Evolutionary conservation across 345 rosid species (phyloP).

Genomic region (Acer campestre): DNA sequence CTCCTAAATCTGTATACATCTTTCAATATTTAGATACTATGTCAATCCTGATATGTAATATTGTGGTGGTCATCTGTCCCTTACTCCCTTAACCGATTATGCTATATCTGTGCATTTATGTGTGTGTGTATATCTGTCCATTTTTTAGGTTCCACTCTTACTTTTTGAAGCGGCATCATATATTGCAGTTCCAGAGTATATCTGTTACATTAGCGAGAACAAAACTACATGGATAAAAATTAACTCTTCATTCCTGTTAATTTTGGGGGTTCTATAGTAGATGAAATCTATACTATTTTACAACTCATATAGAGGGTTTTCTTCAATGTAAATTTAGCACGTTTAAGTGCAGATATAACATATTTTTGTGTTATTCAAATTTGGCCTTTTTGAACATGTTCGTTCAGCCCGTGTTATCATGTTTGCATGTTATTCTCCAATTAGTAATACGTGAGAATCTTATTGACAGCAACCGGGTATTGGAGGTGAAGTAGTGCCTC

Average conservation of each 20-base stretch:
- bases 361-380: neutral
- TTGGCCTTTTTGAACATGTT: neutral
- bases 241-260: neutral
- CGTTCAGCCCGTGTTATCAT: neutral
- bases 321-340: neutral
- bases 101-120: neutral
- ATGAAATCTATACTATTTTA: too few relatives aligned
- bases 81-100: neutral
- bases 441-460: neutral
- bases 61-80: neutral
- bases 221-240: neutral
- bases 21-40: neutral
- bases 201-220: neutral
- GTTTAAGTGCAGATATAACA: neutral
- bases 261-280: too few relatives aligned
- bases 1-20: neutral
- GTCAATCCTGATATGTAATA: neutral
- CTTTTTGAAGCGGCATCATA: neutral
- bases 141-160: neutral
- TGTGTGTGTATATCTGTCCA: neutral
- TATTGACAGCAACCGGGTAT: slow-evolving; percentile 90
- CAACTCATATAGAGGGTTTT: too few relatives aligned
- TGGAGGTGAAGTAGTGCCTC: slow-evolving; percentile 96
- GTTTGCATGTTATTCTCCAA: neutral
- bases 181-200: neutral